phyloP scores from a whole-genome alignment of 805 yeast genomes.

The Metschnikowia baotianmanensis region DNA sequence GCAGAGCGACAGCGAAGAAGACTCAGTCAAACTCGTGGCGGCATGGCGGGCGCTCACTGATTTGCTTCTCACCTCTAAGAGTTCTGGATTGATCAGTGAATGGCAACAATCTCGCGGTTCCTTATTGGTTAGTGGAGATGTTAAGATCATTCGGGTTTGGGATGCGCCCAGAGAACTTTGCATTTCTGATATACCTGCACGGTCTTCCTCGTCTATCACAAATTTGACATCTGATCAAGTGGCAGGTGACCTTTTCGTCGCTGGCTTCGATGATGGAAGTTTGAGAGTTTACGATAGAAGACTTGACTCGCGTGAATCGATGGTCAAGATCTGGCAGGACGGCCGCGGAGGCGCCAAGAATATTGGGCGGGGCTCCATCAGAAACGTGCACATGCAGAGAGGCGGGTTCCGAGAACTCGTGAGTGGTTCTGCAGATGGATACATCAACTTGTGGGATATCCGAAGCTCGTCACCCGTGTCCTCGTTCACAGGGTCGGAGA shows the following conservation, averaged over 20 bases:
- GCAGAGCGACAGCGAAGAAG: conserved; percentile 24
- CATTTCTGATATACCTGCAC: conserved; percentile 82
- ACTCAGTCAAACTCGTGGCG: conserved; percentile 58
- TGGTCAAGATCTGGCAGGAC: conserved; percentile 77
- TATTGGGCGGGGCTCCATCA: conserved; percentile 51
- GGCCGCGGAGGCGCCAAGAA: conserved; percentile 24
- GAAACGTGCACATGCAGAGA: conserved; percentile 90
- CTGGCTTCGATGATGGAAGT: conserved; percentile 91
- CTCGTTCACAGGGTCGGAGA: conserved; percentile 54
- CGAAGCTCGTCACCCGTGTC: conserved; percentile 69
- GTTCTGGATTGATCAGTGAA: conserved; percentile 81
- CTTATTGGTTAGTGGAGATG: conserved; percentile 90
- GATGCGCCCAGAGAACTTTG: conserved; percentile 94
- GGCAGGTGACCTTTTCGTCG: conserved; percentile 84
- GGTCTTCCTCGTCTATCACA: conserved; percentile 86
- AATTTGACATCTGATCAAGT: conserved; percentile 93
- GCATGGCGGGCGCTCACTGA: conserved; percentile 95
- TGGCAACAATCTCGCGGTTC: conserved; percentile 98
- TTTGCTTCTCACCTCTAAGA: conserved; percentile 72
- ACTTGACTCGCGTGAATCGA: conserved; percentile 76
- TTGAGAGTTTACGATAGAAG: conserved; percentile 89
- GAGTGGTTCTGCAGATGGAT: conserved; percentile 80
- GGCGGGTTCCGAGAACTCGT: conserved; percentile 92
- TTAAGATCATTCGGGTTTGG: conserved; percentile 88
- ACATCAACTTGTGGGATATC: conserved; percentile 88